Conservation (phyloP, 164 flowering plant genomes). For the Macadamia integrifolia region DNA sequence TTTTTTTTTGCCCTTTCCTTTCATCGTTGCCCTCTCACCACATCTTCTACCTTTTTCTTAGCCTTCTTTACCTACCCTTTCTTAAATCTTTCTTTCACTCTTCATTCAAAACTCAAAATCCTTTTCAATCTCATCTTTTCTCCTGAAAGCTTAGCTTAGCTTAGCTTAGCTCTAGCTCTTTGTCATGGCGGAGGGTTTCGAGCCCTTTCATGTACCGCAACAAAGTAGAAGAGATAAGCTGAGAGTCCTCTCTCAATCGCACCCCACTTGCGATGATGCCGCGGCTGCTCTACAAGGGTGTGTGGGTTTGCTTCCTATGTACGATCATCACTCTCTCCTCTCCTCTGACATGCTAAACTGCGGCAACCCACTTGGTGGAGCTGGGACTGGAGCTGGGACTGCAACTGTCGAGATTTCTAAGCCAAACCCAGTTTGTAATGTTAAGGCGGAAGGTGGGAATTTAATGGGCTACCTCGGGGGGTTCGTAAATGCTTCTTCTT, state of each 20-base stretch:
- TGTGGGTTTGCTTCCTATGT: constrained; percentile 30
- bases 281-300: constrained; percentile 15
- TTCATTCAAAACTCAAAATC: not conserved
- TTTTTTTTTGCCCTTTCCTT: not conserved
- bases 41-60: not conserved
- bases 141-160: not conserved
- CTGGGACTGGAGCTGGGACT: not conserved
- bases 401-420: not conserved
- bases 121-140: not conserved
- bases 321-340: constrained; percentile 40
- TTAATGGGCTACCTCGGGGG: constrained; percentile 33
- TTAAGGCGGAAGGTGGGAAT: constrained; percentile 32
- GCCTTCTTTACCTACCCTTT: not conserved
- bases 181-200: constrained; percentile 56
- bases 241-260: constrained; percentile 29
- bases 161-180: too few relatives aligned
- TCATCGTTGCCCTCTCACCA: not conserved
- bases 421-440: constrained; percentile 7
- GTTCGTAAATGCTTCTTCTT: constrained; percentile 11
- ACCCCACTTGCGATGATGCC: constrained; percentile 4
- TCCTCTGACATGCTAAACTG: constrained; percentile 25
- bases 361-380: constrained; percentile 5
- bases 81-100: not conserved
- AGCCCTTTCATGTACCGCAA: constrained; percentile 72
- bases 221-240: constrained; percentile 88